These are phyloP conservation scores for Bimuria novae-zelandiae DNA, from an alignment of 2,329 filamentous ascomycete genomes.

Conservation along the genomic window DNA sequence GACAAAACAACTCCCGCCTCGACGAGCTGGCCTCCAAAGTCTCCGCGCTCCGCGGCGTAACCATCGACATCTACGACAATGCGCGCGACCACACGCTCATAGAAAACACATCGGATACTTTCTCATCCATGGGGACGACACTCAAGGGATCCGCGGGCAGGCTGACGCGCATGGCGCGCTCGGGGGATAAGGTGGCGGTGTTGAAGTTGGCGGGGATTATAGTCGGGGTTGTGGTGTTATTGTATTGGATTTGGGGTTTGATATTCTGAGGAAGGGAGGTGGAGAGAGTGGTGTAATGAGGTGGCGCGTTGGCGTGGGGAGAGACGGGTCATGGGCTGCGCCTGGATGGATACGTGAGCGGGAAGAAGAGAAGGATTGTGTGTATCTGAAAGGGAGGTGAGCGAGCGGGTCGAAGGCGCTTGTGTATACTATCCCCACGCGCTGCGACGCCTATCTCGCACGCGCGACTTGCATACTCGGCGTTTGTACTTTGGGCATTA, in stretches of 20 bases:
- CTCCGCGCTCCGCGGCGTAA: constrained; percentile 87
- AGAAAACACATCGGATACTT: constrained; percentile 88
- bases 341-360: too few relatives aligned
- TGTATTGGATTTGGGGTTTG: constrained; percentile 69
- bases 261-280: constrained; percentile 19
- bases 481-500: not conserved
- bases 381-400: not conserved
- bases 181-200: constrained; percentile 88
- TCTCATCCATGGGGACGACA: constrained; percentile 81
- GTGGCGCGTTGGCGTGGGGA: too few relatives aligned
- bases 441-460: not conserved
- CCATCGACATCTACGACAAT: constrained; percentile 97
- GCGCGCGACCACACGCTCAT: constrained; percentile 86
- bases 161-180: constrained; percentile 85
- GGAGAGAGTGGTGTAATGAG: not conserved
- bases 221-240: constrained; percentile 69
- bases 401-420: not conserved
- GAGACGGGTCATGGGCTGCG: too few relatives aligned
- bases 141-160: constrained; percentile 83
- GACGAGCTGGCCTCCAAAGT: constrained; percentile 91
- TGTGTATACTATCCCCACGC: not conserved
- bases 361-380: too few relatives aligned
- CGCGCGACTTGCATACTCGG: constrained; percentile 3
- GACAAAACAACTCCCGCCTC: constrained; percentile 93
- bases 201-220: constrained; percentile 87